Evolutionary conservation across 2,329 filamentous ascomycete species (phyloP), one percentile per base, ranked within the genome.

Genomic region (Trichophyton mentagrophytes): DNA sequence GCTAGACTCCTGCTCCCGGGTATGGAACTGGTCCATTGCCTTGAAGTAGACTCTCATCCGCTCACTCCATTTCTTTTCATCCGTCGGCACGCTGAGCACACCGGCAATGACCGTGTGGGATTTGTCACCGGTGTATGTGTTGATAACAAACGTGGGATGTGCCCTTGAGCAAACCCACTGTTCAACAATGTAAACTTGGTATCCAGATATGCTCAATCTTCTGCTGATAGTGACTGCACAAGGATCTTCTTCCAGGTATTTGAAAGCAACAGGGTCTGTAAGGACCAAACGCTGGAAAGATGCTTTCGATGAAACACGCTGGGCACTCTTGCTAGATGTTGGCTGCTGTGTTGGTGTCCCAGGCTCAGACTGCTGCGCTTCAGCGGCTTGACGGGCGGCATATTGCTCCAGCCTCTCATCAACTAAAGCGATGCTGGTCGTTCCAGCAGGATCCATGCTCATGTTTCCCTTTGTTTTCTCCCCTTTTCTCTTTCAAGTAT

Each of bases 151-250:
- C 15, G 92, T 96, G 0, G 92, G 92, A 64, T 95, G 90, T 61
- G 85, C 82, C 59, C 93, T 85, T 11, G 92, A 96, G 73, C 91
- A 96, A 4, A 90, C 90, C 93, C 93, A 99, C 79, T 99, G 93
- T 73, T 97, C 93, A 65, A 97, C 90, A 15, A 97, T 77, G 73
- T 97, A 97, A 64, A 92, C 80, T 72, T 97, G 91, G 74, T 96
- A 97, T 65, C 92, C 92, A 63, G 82, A 77, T 4, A 99, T 80
- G 57, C 82, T 78, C 57, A 81, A 80, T 60, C 84, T 83, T 59
- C 87, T 85, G 66, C 91, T 84, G 65, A 96, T 79, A 6, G 96
- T 84, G 2, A 79, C 80, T 3, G 90, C 90, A 3, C 82, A 83
- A 1, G 85, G 79, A 65, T 97, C 93, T 70, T 95, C 88, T 76